Evolutionary conservation across 2,329 filamentous ascomycete genomes (phyloP).

Genomic region (Fusarium begoniae): DNA sequence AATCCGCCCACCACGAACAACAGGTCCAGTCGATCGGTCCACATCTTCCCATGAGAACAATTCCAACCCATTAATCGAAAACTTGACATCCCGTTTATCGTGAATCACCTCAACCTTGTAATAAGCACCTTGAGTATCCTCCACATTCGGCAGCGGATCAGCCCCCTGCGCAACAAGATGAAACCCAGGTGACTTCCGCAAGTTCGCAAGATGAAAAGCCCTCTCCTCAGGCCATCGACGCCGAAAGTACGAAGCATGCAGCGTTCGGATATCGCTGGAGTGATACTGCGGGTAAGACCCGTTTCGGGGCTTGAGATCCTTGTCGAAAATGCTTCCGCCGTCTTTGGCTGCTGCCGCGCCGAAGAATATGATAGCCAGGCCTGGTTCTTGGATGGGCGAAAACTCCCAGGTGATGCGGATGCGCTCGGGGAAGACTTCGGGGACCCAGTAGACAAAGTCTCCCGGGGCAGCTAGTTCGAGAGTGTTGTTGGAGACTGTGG

Average conservation of each 20-base stretch:
- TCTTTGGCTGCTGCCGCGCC: constrained; percentile 23
- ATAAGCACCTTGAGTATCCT: constrained; percentile 30
- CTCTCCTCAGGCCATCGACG: constrained; percentile 39
- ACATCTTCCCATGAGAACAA: constrained; percentile 35
- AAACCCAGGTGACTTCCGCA: constrained; percentile 38
- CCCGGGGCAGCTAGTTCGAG: constrained; percentile 31
- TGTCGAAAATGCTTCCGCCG: constrained; percentile 38
- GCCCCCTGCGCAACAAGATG: constrained; percentile 38
- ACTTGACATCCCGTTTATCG: constrained; percentile 25
- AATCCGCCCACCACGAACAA: constrained; percentile 29
- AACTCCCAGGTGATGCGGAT: constrained; percentile 41
- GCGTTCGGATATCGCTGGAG: constrained; percentile 35
- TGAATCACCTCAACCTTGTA: constrained; percentile 39
- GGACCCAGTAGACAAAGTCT: constrained; percentile 38
- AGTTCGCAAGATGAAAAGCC: constrained; percentile 35
- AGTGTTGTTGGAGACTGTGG: constrained; percentile 33
- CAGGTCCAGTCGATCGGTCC: constrained; percentile 30
- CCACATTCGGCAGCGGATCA: constrained; percentile 33
- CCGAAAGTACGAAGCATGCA: constrained; percentile 39
- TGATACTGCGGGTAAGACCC: constrained; percentile 39
- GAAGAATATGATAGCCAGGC: constrained; percentile 39
- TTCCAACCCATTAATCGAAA: constrained; percentile 28
- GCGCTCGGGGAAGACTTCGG: constrained; percentile 34
- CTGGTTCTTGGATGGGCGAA: constrained; percentile 25
- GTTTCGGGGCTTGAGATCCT: constrained; percentile 29